Base-by-base conservation (phyloP, 1,139 yeast genomes). In the Suhomyces chickasaworum region DNA sequence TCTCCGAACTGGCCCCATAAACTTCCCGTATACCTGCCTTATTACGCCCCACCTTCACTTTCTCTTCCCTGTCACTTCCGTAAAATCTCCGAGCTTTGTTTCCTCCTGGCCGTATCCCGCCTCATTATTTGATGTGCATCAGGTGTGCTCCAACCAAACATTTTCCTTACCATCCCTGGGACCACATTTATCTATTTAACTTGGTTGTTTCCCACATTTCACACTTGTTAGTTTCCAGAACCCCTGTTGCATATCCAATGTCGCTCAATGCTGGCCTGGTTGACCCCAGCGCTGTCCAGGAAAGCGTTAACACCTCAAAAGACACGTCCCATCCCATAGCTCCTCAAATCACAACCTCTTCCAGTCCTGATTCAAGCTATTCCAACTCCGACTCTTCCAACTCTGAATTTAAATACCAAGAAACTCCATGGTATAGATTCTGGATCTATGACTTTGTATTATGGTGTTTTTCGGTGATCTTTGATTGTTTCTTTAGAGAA, bases 401-500 rank as follows among this genome's bases (percentile, higher is more conserved):
- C n/a, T 37, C 39, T 8, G 22, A 23, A 9, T 36, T 41, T 12
- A 37, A 31, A 4, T 41, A 41, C 33, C 40, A 42, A 9, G 39
- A 42, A 12, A 57, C 62, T 35, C 56, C 65, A 15, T 64, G 75
- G 68, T 64, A 63, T 52, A 62, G 79, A 39, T 63, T 70, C 30
- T 52, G 69, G 40, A 60, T 75, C 40, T 81, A 78, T 54, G 84
- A 81, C 57, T 53, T 78, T 27, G 60, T 79, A 30, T 56, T 78
- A 37, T 80, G 83, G 81, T 41, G 73, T 22, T 69, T 80, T 43
- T 58, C 73, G 18, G 65, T 75, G 40, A 63, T 72, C 10, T 73
- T 73, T 55, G 79, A 75, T 56, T 72, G 77, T 50, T 93, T 93
- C 71, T 93, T 93, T 67, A 73, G 98, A 52, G 97, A 91, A 61